phyloP scores from a whole-genome alignment of 805 yeast genomes.

The Candida schatavii region DNA sequence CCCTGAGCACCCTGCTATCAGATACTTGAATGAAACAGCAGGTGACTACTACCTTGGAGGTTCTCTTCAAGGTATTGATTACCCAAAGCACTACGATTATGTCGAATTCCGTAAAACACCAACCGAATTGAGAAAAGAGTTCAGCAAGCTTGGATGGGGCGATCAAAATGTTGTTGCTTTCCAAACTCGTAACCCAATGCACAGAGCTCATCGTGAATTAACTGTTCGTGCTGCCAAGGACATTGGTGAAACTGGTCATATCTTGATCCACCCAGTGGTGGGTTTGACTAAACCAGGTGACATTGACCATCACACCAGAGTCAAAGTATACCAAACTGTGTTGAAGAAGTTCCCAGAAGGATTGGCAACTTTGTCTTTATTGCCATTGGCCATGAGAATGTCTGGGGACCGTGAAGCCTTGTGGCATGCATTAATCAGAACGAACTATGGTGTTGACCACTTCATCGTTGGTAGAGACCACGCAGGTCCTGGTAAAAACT shows the following conservation, averaged over 20 bases:
- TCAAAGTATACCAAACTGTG: conserved; percentile 88
- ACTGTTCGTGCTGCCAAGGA: conserved; percentile 97
- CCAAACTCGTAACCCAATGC: conserved; percentile 99
- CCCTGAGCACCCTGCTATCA: conserved; percentile 92
- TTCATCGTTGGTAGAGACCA: conserved; percentile 98
- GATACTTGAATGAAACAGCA: conserved; percentile 66
- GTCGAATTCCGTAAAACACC: conserved; percentile 87
- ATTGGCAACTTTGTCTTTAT: conserved; percentile 81
- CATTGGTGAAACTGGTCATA: conserved; percentile 68
- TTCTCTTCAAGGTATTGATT: conserved; percentile 72
- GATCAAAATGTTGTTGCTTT: conserved; percentile 78
- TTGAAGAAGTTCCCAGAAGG: conserved; percentile 93
- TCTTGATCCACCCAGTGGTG: conserved; percentile 93
- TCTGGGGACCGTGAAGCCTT: conserved; percentile 98
- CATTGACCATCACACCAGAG: conserved; percentile 96
- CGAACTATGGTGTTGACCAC: conserved; percentile 95
- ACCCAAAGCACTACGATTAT: conserved; percentile 89
- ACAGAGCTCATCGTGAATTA: conserved; percentile 94
- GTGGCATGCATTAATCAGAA: conserved; percentile 96
- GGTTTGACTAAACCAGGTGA: conserved; percentile 98
- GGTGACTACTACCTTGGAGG: conserved; percentile 92
- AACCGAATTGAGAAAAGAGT: conserved; percentile 83
- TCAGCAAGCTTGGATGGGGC: conserved; percentile 77
- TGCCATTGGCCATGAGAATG: conserved; percentile 98
- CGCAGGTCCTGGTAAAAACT: conserved; percentile 91